These are phyloP conservation scores for Capsicum baccatum DNA, from an alignment of 257 asterid genomes.

Conservation along the genomic window DNA sequence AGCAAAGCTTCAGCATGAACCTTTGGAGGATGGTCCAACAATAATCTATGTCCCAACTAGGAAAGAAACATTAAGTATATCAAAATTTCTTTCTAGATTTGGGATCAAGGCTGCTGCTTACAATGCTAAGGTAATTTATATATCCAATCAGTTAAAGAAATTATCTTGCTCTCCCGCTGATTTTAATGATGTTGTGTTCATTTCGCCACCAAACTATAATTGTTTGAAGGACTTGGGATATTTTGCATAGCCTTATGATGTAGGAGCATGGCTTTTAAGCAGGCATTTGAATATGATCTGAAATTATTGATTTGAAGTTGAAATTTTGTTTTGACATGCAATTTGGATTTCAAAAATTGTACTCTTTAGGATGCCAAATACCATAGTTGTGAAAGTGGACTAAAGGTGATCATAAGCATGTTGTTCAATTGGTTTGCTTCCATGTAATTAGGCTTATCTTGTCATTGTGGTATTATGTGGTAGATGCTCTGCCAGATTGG, in stretches of 20 bases:
- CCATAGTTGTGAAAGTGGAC: background rate
- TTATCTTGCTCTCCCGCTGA: background rate
- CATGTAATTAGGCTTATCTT: background rate
- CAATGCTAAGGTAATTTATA: constrained; percentile 67
- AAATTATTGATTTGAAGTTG: no score
- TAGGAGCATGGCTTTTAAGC: background rate
- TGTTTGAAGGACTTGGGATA: background rate
- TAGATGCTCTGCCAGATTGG: background rate
- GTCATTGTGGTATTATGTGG: constrained; percentile 8
- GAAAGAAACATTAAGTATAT: constrained; percentile 67
- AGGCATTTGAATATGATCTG: no score
- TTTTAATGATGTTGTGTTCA: background rate
- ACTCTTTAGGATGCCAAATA: background rate
- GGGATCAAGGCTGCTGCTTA: constrained; percentile 86
- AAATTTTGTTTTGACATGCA: no score
- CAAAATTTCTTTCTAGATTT: constrained; percentile 61
- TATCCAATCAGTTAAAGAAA: background rate
- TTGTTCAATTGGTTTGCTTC: background rate
- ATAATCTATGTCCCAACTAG: constrained; percentile 76
- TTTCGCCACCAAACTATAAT: background rate
- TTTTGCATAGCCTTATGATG: background rate
- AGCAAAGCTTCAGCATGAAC: constrained; percentile 40
- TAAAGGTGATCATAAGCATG: background rate
- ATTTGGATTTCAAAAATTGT: no score
- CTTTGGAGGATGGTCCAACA: constrained; percentile 62